Evolutionary conservation across 2,329 filamentous ascomycete genomes (phyloP).

Genomic region (Pseudohalonectria lignicola): DNA sequence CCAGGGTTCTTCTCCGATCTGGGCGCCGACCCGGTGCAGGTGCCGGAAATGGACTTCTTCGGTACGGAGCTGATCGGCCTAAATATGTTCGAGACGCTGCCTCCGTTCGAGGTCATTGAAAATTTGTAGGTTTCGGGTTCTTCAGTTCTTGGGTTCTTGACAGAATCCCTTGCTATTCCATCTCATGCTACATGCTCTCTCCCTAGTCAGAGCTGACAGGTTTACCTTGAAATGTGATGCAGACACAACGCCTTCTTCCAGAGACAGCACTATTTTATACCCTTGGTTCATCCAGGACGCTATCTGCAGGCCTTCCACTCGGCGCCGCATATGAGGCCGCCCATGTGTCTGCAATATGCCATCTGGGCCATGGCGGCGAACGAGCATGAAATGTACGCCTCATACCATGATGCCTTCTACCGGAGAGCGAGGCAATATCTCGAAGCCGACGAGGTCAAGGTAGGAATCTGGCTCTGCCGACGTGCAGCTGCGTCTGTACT

Average conservation of each 20-base stretch:
- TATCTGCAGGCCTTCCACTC: constrained; percentile 66
- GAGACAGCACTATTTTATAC: constrained; percentile 59
- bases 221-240: no score
- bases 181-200: background rate
- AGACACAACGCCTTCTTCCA: constrained; percentile 69
- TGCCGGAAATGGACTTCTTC: background rate
- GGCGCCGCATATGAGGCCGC: constrained; percentile 64
- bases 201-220: background rate
- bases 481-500: no score
- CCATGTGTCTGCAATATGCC: constrained; percentile 72
- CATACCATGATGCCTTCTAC: constrained; percentile 70
- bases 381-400: constrained; percentile 59
- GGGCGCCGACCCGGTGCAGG: no score
- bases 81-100: constrained; percentile 72
- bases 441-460: constrained; percentile 75
- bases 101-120: constrained; percentile 68
- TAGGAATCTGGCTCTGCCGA: constrained; percentile 18
- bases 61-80: constrained; percentile 59
- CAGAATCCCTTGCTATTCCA: no score
- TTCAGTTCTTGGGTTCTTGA: background rate
- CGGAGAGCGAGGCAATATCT: constrained; percentile 70
- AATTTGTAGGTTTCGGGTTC: constrained; percentile 57
- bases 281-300: constrained; percentile 67
- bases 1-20: no score
- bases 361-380: constrained; percentile 77